Evolutionary conservation across 2,329 filamentous ascomycete species (phyloP).

Genomic region (Emmonsiellopsis sp.): DNA sequence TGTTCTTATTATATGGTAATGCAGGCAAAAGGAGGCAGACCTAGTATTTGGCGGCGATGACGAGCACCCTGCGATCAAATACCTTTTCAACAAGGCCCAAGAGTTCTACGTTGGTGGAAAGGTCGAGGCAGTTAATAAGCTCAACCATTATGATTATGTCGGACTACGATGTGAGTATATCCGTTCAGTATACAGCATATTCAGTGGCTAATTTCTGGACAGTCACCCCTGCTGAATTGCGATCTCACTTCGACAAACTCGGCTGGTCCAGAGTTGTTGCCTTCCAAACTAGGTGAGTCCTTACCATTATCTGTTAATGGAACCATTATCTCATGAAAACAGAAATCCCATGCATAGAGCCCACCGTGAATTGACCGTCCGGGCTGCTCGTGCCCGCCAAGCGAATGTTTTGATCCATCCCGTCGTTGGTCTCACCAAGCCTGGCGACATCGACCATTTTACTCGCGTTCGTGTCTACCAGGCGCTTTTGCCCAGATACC

Average conservation of each 20-base stretch:
- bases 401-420: constrained; percentile 99
- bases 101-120: constrained; percentile 95
- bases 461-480: constrained; percentile 98
- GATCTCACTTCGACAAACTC: constrained; percentile 97
- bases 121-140: constrained; percentile 85
- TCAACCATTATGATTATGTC: constrained; percentile 98
- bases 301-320: not conserved
- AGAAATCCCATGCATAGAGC: constrained; percentile 98
- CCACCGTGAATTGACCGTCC: constrained; percentile 94
- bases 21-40: constrained; percentile 75
- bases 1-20: constrained; percentile 8
- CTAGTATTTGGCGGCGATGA: constrained; percentile 90
- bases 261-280: constrained; percentile 96
- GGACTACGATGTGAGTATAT: constrained; percentile 70
- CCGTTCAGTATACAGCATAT: not conserved
- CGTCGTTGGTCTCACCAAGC: constrained; percentile 96
- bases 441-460: constrained; percentile 99
- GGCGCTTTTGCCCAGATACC: constrained; percentile 89
- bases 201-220: constrained; percentile 1
- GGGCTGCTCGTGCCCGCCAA: constrained; percentile 87
- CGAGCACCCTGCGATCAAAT: constrained; percentile 85
- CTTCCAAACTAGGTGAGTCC: constrained; percentile 68
- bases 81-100: constrained; percentile 69
- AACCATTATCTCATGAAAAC: not conserved
- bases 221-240: constrained; percentile 90